phyloP scores from a whole-genome alignment of 2,329 filamentous ascomycete species.

The Neonectria magnoliae region DNA sequence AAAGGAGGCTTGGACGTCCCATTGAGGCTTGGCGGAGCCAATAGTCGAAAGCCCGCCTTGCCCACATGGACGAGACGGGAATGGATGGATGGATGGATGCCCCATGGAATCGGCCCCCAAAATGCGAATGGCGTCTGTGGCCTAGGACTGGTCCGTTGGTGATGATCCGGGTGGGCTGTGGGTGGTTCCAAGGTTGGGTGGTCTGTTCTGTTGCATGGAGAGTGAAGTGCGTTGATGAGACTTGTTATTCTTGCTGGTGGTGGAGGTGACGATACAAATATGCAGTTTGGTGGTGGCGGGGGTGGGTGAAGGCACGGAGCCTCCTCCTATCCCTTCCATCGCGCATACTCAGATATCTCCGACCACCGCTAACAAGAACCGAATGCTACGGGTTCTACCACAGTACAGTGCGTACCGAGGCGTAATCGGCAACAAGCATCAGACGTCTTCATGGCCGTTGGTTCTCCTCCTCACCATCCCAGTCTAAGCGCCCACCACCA shows the following conservation, averaged over 20 bases:
- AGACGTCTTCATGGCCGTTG: neutral
- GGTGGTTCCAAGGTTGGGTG: neutral
- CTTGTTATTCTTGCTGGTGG: neutral
- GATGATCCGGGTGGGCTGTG: neutral
- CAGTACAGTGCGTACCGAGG: too few species aligned
- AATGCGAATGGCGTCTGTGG: neutral
- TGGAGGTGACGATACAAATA: neutral
- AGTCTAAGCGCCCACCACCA: neutral
- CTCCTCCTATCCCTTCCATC: neutral
- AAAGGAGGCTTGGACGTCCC: conserved; percentile 5
- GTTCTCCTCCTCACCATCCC: neutral
- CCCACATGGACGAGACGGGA: neutral
- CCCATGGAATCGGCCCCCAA: neutral
- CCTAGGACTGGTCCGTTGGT: neutral
- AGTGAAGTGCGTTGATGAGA: neutral
- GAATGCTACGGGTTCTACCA: neutral
- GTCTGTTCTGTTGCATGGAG: neutral
- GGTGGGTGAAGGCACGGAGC: neutral
- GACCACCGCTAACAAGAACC: neutral
- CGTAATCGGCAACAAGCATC: neutral
- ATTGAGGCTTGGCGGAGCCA: conserved; percentile 12
- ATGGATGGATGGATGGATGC: neutral
- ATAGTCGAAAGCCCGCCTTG: conserved; percentile 8
- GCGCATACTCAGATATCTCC: neutral
- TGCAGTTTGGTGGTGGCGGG: neutral